These are phyloP conservation scores for Tilletia walkeri DNA, from an alignment of 1,284 basidiomycete genomes.

Conservation along the genomic window DNA sequence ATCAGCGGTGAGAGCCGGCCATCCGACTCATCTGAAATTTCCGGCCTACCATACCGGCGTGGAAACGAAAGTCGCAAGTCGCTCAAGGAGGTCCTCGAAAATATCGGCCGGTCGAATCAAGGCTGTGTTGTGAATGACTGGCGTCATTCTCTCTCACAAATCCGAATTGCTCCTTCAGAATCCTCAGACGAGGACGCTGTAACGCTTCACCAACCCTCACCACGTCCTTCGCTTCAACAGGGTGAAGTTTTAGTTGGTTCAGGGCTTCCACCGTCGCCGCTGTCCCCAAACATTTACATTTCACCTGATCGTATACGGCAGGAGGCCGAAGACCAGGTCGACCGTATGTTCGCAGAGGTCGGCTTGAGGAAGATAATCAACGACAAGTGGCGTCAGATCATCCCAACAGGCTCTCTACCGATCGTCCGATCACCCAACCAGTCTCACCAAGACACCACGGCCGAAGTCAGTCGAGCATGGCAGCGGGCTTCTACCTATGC, in stretches of 20 bases:
- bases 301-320: not conserved
- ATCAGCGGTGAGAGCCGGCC: not conserved
- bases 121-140: not conserved
- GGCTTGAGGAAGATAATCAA: not conserved
- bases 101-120: not conserved
- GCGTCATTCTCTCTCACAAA: constrained; percentile 5
- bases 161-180: not conserved
- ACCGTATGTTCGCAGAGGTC: constrained; percentile 14
- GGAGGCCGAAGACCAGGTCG: constrained; percentile 14
- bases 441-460: not conserved
- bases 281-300: not conserved
- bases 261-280: not conserved
- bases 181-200: not conserved
- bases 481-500: not conserved
- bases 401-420: not conserved
- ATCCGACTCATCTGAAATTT: not conserved
- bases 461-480: not conserved
- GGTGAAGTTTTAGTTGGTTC: not conserved
- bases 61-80: constrained; percentile 4
- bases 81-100: not conserved
- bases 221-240: not conserved
- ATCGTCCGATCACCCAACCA: not conserved
- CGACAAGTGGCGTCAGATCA: constrained; percentile 8
- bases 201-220: not conserved
- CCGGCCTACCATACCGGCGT: not conserved